phyloP scores from a whole-genome alignment of 371 early-diverging fungal species.

The Mucor mucedo region DNA sequence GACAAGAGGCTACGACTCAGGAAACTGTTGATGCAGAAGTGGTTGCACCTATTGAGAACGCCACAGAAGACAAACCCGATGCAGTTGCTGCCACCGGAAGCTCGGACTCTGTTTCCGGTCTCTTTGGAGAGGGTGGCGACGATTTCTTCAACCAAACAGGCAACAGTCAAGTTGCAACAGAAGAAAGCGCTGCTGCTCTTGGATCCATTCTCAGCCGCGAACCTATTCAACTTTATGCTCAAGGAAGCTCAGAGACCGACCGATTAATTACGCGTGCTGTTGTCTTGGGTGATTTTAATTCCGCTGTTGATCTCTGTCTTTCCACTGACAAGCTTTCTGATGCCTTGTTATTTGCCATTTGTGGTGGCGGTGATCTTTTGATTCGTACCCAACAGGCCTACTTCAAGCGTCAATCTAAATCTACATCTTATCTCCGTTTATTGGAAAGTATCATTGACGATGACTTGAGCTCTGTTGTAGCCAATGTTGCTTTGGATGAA shows the following conservation, averaged over 20 bases:
- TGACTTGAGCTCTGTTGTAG: conserved; percentile 83
- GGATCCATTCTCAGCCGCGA: conserved; percentile 27
- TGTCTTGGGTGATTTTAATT: conserved; percentile 89
- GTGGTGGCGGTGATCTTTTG: conserved; percentile 86
- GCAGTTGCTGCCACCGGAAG: conserved; percentile 5
- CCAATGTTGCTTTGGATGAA: conserved; percentile 75
- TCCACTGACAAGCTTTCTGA: conserved; percentile 84
- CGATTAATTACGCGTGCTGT: conserved; percentile 79
- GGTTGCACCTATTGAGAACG: conserved; percentile 6
- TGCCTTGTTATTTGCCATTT: conserved; percentile 89
- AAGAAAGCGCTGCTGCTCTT: conserved; percentile 18
- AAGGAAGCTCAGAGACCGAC: conserved; percentile 59
- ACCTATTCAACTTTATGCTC: conserved; percentile 68
- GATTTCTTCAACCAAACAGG: conserved; percentile 37
- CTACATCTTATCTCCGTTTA: conserved; percentile 79
- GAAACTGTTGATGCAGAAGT: conserved; percentile 13
- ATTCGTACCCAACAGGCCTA: conserved; percentile 83
- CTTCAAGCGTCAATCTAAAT: conserved; percentile 67
- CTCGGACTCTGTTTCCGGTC: conserved; percentile 32
- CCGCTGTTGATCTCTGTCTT: conserved; percentile 88
- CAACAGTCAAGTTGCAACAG: conserved; percentile 16
- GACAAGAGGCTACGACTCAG: conserved; percentile 1
- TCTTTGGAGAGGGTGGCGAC: conserved; percentile 36
- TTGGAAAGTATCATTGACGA: conserved; percentile 81
- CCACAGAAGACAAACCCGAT: conserved; percentile 15